phyloP scores from a whole-genome alignment of 805 yeast genomes.

The Hanseniaspora valbyensis region DNA sequence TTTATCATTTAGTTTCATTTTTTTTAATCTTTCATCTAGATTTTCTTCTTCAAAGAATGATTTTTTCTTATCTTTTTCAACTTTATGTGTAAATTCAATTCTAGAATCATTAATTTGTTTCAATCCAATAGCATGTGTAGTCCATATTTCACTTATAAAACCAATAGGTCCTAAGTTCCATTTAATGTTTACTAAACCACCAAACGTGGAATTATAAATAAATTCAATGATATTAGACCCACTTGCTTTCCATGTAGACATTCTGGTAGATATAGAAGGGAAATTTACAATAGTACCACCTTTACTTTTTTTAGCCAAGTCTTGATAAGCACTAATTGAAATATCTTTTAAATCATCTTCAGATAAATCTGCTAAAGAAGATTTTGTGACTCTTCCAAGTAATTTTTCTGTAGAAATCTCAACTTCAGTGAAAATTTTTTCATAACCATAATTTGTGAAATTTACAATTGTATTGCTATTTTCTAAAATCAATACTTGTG shows the following conservation, averaged over 20 bases:
- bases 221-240: slow-evolving; percentile 50
- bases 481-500: slow-evolving; percentile 57
- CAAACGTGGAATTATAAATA: slow-evolving; percentile 60
- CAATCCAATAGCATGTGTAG: slow-evolving; percentile 67
- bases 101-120: slow-evolving; percentile 43
- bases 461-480: slow-evolving; percentile 48
- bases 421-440: slow-evolving; percentile 41
- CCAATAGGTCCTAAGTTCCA: slow-evolving; percentile 93
- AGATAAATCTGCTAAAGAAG: slow-evolving; percentile 35
- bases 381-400: slow-evolving; percentile 49
- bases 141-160: slow-evolving; percentile 85
- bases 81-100: neutral
- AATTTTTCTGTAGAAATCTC: slow-evolving; percentile 53
- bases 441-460: slow-evolving; percentile 31
- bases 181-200: slow-evolving; percentile 78
- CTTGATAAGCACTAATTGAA: slow-evolving; percentile 45
- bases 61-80: slow-evolving; percentile 16
- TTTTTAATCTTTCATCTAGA: slow-evolving; percentile 36
- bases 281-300: slow-evolving; percentile 76
- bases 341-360: slow-evolving; percentile 38
- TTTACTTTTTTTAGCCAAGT: slow-evolving; percentile 43
- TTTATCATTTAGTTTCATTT: slow-evolving; percentile 34
- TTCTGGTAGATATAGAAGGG: slow-evolving; percentile 62
- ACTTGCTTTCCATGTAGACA: slow-evolving; percentile 61
- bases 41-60: slow-evolving; percentile 28